A percentile compares a stretch with the other conserved stretches of the same genome.
phyloP scores from a whole-genome alignment of 371 early-diverging fungal species.

The Lichtheimia ornata region DNA sequence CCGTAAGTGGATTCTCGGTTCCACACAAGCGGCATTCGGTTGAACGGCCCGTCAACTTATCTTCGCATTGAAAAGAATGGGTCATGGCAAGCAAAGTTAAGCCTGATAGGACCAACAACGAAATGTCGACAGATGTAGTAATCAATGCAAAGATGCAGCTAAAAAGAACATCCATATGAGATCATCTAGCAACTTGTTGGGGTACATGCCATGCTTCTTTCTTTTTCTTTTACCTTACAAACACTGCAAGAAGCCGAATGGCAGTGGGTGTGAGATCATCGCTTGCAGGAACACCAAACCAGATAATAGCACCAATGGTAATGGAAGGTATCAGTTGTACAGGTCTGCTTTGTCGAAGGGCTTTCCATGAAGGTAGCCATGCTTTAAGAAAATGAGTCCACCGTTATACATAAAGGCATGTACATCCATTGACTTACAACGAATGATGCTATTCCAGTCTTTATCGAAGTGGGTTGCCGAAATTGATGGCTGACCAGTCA shows the following conservation, averaged over 20 bases:
- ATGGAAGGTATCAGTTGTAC: slow-evolving; percentile 31
- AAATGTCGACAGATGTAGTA: slow-evolving; percentile 58
- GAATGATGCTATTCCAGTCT: too few species aligned
- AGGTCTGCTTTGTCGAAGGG: slow-evolving; percentile 5
- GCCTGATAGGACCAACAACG: slow-evolving; percentile 55
- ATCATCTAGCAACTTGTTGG: background rate
- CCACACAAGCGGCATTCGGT: slow-evolving; percentile 62
- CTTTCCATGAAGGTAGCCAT: slow-evolving; percentile 3
- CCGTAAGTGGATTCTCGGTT: slow-evolving; percentile 27
- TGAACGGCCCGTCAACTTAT: slow-evolving; percentile 42
- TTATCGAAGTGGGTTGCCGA: too few species aligned
- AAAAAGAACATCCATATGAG: background rate
- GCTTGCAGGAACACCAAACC: slow-evolving; percentile 39
- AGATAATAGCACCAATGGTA: slow-evolving; percentile 32
- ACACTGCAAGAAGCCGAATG: slow-evolving; percentile 48
- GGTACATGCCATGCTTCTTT: background rate
- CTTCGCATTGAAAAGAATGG: slow-evolving; percentile 58
- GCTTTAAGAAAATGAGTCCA: background rate
- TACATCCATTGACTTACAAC: too few species aligned
- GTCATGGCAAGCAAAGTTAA: slow-evolving; percentile 56
- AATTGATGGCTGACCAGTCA: too few species aligned
- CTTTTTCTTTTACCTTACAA: slow-evolving; percentile 35
- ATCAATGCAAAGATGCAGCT: slow-evolving; percentile 65
- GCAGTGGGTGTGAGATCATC: slow-evolving; percentile 47
- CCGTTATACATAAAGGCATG: too few species aligned